phyloP scores from a whole-genome alignment of 179 eudicot species.

The Heliamphora pulchella region DNA sequence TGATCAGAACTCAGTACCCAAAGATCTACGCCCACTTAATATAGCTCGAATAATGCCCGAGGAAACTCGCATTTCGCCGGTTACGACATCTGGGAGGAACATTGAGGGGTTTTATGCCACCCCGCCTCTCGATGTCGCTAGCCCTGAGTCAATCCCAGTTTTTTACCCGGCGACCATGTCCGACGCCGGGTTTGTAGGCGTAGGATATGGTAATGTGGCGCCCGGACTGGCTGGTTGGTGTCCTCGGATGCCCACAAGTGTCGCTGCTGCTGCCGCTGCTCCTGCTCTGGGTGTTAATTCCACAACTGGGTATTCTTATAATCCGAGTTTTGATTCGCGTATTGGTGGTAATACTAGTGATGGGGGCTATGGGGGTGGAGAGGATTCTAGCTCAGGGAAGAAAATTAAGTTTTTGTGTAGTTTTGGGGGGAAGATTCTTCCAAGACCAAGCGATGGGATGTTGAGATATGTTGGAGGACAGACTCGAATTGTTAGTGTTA shows the following conservation, averaged over 20 bases:
- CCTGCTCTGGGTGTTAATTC: conserved; percentile 21
- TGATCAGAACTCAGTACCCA: conserved; percentile 61
- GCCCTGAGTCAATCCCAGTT: conserved; percentile 37
- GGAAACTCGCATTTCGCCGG: conserved; percentile 51
- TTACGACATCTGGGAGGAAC: conserved; percentile 36
- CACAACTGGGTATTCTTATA: conserved; percentile 20
- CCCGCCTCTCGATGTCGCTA: conserved; percentile 31
- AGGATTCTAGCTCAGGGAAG: conserved; percentile 58
- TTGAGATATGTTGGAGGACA: conserved; percentile 92
- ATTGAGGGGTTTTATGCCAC: conserved; percentile 33
- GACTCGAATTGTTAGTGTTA: conserved; percentile 71
- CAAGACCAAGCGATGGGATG: conserved; percentile 80
- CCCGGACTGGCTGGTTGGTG: conserved; percentile 38
- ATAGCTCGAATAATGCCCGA: conserved; percentile 38
- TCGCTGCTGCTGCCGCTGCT: conserved; percentile 22
- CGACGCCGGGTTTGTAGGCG: conserved; percentile 35
- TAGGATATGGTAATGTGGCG: conserved; percentile 36
- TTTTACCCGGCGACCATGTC: conserved; percentile 36
- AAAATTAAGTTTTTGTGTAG: conserved; percentile 88
- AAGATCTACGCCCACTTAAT: conserved; percentile 58
- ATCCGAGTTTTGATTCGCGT: conserved; percentile 28
- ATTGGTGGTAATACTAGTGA: conserved; percentile 31
- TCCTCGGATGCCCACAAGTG: conserved; percentile 34
- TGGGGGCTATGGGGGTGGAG: conserved; percentile 51
- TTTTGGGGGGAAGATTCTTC: conserved; percentile 82